These are phyloP conservation scores for Candida easanensis DNA, from an alignment of 805 yeast species.

Conservation along the genomic window DNA sequence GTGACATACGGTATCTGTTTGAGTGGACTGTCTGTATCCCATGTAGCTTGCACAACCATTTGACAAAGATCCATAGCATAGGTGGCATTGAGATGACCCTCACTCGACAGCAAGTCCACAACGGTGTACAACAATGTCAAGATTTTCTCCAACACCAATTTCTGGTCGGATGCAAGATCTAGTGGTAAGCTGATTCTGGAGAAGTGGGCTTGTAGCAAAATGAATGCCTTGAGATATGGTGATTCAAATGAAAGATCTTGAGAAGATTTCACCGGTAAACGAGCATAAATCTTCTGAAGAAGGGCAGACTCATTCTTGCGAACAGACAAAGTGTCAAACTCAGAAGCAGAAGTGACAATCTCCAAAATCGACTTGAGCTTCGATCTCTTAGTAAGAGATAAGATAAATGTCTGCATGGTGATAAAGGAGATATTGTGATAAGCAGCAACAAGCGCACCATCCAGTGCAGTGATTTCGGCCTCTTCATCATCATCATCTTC, in stretches of 20 bases:
- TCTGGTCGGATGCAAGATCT: slow-evolving; percentile 60
- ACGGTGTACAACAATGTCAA: slow-evolving; percentile 58
- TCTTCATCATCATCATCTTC: slow-evolving; percentile 29
- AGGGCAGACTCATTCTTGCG: slow-evolving; percentile 55
- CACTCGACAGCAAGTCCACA: slow-evolving; percentile 75
- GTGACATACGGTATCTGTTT: slow-evolving; percentile 77
- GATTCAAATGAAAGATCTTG: slow-evolving; percentile 35
- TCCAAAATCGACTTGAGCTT: slow-evolving; percentile 63
- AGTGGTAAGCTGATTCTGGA: slow-evolving; percentile 60
- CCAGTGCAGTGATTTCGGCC: slow-evolving; percentile 51
- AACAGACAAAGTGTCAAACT: slow-evolving; percentile 66
- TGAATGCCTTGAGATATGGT: slow-evolving; percentile 66
- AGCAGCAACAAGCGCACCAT: slow-evolving; percentile 72
- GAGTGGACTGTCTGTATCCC: slow-evolving; percentile 78
- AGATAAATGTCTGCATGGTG: slow-evolving; percentile 61
- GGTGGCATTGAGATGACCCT: slow-evolving; percentile 76
- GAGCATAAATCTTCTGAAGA: slow-evolving; percentile 49
- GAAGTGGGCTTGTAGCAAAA: slow-evolving; percentile 79
- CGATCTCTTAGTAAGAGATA: slow-evolving; percentile 50
- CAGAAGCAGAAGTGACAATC: slow-evolving; percentile 62
- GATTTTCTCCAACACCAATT: slow-evolving; percentile 45
- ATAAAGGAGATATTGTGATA: slow-evolving; percentile 63
- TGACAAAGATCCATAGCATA: slow-evolving; percentile 85
- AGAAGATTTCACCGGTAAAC: slow-evolving; percentile 60
- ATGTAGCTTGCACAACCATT: slow-evolving; percentile 81